Conservation (phyloP, 148 eudicot species). For the Rhododendron williamsianum region DNA sequence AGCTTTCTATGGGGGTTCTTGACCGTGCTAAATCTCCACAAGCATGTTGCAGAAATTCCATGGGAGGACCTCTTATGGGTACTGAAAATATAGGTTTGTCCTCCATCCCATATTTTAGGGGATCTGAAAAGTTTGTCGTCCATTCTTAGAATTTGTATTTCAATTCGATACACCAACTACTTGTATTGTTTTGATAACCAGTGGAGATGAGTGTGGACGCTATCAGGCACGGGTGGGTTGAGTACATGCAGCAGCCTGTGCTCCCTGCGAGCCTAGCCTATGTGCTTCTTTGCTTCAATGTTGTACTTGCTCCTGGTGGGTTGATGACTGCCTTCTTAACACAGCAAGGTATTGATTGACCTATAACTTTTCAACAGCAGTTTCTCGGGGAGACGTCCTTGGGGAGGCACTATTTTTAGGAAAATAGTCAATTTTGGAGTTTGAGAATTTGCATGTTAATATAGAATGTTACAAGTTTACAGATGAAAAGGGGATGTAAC, state of each 20-base stretch:
- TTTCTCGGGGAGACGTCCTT: background rate
- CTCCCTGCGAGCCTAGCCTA: constrained; percentile 98
- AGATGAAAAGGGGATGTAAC: background rate
- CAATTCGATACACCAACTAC: constrained; percentile 6
- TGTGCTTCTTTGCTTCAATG: constrained; percentile 84
- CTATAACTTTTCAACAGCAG: background rate
- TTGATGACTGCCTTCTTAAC: constrained; percentile 92
- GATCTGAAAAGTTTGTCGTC: background rate
- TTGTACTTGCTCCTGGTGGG: constrained; percentile 90
- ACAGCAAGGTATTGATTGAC: constrained; percentile 69
- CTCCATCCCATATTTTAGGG: background rate
- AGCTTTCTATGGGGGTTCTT: constrained; percentile 83
- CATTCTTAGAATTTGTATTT: background rate
- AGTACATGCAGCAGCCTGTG: constrained; percentile 88
- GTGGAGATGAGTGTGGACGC: constrained; percentile 56
- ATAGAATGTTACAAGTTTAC: background rate
- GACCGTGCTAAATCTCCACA: constrained; percentile 63
- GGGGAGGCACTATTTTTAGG: background rate
- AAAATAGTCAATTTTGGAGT: background rate
- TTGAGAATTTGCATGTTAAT: background rate
- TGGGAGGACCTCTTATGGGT: constrained; percentile 21
- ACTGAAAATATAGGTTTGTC: constrained; percentile 48
- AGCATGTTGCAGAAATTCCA: constrained; percentile 38
- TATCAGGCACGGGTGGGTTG: constrained; percentile 82
- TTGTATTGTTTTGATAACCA: constrained; percentile 17